Conservation (phyloP, 2,329 filamentous ascomycete species). For the Colletotrichum acutatum region DNA sequence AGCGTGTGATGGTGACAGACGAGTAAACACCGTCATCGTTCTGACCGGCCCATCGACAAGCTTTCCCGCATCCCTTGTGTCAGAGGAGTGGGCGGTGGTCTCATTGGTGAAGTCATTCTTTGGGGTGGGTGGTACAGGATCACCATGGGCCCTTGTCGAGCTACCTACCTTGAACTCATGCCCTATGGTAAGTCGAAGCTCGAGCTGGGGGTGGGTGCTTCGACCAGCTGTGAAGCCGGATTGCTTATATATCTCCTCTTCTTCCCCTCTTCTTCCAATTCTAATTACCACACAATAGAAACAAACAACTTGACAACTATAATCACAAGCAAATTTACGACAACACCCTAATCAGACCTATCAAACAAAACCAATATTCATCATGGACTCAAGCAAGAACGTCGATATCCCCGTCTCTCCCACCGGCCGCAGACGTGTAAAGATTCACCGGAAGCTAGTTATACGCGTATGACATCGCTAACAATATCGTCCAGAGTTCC, state of each 20-base stretch:
- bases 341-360: no score
- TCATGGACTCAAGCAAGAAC: constrained; percentile 35
- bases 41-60: constrained; percentile 30
- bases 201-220: background rate
- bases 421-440: constrained; percentile 33
- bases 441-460: background rate
- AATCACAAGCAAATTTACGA: no score
- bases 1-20: background rate
- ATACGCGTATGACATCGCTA: no score
- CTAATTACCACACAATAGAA: fast-evolving
- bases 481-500: no score
- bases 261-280: background rate
- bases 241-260: constrained; percentile 25
- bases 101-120: constrained; percentile 37
- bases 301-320: background rate
- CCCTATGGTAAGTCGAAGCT: constrained; percentile 2
- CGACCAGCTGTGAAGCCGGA: constrained; percentile 11
- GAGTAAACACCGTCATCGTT: constrained; percentile 32
- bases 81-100: constrained; percentile 30
- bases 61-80: constrained; percentile 37
- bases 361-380: no score
- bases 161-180: background rate
- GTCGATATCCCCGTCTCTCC: constrained; percentile 12
- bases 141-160: background rate
- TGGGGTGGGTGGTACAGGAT: constrained; percentile 17